phyloP scores from a whole-genome alignment of 2,329 filamentous ascomycete genomes.

The Rosellinia necatrix region DNA sequence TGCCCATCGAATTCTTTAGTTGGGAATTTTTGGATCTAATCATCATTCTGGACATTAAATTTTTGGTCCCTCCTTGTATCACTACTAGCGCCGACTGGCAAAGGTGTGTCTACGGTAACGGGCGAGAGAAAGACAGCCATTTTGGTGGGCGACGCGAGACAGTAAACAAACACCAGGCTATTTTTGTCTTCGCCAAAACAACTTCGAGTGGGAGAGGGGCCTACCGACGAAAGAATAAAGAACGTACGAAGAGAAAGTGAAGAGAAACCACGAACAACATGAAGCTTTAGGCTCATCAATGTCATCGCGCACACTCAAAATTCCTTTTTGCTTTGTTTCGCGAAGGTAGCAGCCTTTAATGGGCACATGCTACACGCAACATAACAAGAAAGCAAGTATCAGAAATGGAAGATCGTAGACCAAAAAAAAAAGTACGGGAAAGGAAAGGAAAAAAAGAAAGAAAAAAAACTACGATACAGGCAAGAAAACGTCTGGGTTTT shows the following conservation, averaged over 20 bases:
- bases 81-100: conserved; percentile 21
- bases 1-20: conserved; percentile 18
- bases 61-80: conserved; percentile 23
- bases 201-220: neutral
- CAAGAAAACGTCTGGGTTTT: neutral
- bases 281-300: conserved; percentile 13
- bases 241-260: neutral
- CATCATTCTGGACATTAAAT: conserved; percentile 25
- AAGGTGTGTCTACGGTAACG: conserved; percentile 23
- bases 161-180: neutral
- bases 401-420: neutral
- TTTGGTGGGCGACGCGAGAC: conserved; percentile 15
- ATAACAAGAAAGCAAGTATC: neutral
- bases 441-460: neutral
- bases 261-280: conserved; percentile 13
- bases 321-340: neutral
- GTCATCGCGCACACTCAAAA: conserved; percentile 5
- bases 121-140: conserved; percentile 14
- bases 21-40: conserved; percentile 24
- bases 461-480: neutral
- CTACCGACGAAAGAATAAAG: conserved; percentile 1
- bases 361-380: conserved; percentile 4
- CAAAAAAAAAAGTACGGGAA: neutral
- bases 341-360: conserved; percentile 8
- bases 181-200: neutral